Conservation (phyloP, 2,329 filamentous ascomycete genomes). For the Fusarium sp. region DNA sequence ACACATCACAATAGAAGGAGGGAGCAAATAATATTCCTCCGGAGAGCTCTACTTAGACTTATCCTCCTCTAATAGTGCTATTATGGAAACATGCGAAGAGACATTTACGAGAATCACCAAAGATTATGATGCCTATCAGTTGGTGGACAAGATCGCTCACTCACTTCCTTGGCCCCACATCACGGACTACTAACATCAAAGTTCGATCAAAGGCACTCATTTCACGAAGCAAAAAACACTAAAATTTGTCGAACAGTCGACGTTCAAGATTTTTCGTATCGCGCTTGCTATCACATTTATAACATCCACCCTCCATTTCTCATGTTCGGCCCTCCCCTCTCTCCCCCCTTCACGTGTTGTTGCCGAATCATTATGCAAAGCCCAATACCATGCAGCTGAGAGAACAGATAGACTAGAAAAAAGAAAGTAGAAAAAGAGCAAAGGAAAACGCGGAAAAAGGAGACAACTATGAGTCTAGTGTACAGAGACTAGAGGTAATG, state of each 20-base stretch:
- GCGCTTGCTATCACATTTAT: conserved; percentile 28
- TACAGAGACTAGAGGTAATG: conserved; percentile 32
- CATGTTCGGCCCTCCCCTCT: conserved; percentile 12
- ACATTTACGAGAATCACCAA: neutral
- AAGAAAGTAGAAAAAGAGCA: neutral
- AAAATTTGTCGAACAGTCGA: conserved; percentile 10
- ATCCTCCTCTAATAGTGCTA: neutral
- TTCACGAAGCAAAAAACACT: neutral
- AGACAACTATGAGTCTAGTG: conserved; percentile 32
- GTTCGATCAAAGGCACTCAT: neutral
- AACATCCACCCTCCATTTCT: conserved; percentile 16
- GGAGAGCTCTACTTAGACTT: too few relatives aligned
- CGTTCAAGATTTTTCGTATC: conserved; percentile 30
- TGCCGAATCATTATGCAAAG: conserved; percentile 40
- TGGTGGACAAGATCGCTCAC: neutral
- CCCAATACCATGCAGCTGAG: conserved; percentile 24
- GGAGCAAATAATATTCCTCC: too few relatives aligned
- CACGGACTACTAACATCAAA: neutral
- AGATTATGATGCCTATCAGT: neutral
- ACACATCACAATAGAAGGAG: neutral
- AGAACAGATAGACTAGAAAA: conserved; percentile 11
- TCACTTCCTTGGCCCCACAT: neutral
- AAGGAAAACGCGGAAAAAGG: conserved; percentile 7
- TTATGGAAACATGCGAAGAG: neutral
- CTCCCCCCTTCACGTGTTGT: conserved; percentile 8